Evolutionary conservation across 1,284 basidiomycete species (phyloP).

Genomic region (Cystobasidium pallidum): DNA sequence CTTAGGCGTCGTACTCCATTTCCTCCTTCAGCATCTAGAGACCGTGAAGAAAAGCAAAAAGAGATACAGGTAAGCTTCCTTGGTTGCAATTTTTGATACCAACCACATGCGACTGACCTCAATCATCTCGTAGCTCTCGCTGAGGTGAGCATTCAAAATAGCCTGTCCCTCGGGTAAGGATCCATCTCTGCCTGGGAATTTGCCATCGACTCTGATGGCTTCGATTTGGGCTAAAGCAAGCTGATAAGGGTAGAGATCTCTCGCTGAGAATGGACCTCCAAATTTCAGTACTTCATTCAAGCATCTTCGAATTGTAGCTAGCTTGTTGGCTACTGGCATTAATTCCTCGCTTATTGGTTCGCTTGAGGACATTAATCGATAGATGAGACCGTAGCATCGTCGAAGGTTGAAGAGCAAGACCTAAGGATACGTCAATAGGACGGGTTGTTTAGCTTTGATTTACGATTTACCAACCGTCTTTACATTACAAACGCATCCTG

Average conservation of each 20-base stretch:
- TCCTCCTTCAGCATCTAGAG: slow-evolving; percentile 43
- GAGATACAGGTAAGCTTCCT: too few relatives aligned
- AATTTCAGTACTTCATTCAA: slow-evolving; percentile 96
- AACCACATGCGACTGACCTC: slow-evolving; percentile 66
- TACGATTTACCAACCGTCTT: too few relatives aligned
- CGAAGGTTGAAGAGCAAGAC: slow-evolving; percentile 88
- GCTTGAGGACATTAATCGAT: slow-evolving; percentile 90
- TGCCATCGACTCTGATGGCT: slow-evolving; percentile 86
- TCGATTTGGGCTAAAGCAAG: slow-evolving; percentile 72
- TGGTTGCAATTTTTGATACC: background rate
- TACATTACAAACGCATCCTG: too few relatives aligned
- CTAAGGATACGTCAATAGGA: slow-evolving; percentile 58
- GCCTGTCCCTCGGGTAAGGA: slow-evolving; percentile 93
- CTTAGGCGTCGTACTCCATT: slow-evolving; percentile 41
- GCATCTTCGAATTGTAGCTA: slow-evolving; percentile 53
- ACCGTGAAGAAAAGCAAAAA: background rate
- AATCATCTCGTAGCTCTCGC: slow-evolving; percentile 92
- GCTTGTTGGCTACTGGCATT: slow-evolving; percentile 58
- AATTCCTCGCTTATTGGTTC: slow-evolving; percentile 75
- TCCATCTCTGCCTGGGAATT: slow-evolving; percentile 78
- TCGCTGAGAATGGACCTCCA: slow-evolving; percentile 90
- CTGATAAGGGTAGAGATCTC: slow-evolving; percentile 82
- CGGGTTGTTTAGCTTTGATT: too few relatives aligned
- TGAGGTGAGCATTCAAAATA: slow-evolving; percentile 91
- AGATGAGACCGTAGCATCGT: slow-evolving; percentile 95